These are phyloP conservation scores for Oryza punctata DNA, from an alignment of 176 grass and related monocot genomes.

Conservation along the genomic window DNA sequence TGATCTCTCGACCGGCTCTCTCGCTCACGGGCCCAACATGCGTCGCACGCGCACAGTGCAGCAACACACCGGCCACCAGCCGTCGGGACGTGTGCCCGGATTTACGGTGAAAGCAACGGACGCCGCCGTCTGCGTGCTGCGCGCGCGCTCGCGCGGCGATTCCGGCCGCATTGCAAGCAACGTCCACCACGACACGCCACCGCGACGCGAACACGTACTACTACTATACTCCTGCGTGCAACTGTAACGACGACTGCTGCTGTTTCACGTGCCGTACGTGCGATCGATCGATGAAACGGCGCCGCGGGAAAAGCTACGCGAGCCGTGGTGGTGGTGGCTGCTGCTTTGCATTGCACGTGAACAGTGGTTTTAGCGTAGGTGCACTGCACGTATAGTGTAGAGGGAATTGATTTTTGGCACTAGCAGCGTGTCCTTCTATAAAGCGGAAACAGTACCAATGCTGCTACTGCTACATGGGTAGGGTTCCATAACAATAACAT, in stretches of 20 bases:
- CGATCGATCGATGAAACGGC: too few relatives aligned
- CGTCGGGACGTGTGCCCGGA: not conserved
- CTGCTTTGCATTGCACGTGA: not conserved
- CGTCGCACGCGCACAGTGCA: too few relatives aligned
- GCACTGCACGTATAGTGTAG: not conserved
- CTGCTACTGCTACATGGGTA: not conserved
- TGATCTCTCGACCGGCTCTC: not conserved
- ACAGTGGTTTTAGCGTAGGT: not conserved
- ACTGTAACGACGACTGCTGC: not conserved
- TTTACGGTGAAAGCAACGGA: not conserved
- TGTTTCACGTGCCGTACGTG: not conserved
- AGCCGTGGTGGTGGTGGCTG: too few relatives aligned
- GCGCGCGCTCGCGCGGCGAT: too few relatives aligned
- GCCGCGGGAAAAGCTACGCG: not conserved
- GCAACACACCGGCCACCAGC: too few relatives aligned
- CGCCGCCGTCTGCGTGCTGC: too few relatives aligned
- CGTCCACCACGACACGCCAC: not conserved
- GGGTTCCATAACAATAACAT: not conserved
- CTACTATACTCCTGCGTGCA: too few relatives aligned
- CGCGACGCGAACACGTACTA: too few relatives aligned
- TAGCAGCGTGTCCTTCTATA: not conserved
- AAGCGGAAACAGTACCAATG: not conserved
- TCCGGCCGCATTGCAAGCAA: too few relatives aligned
- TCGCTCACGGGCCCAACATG: too few relatives aligned
- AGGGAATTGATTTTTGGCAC: not conserved